These are phyloP conservation scores for Trichoderma lentiforme DNA, from an alignment of 2,329 filamentous ascomycete species.

Conservation along the genomic window DNA sequence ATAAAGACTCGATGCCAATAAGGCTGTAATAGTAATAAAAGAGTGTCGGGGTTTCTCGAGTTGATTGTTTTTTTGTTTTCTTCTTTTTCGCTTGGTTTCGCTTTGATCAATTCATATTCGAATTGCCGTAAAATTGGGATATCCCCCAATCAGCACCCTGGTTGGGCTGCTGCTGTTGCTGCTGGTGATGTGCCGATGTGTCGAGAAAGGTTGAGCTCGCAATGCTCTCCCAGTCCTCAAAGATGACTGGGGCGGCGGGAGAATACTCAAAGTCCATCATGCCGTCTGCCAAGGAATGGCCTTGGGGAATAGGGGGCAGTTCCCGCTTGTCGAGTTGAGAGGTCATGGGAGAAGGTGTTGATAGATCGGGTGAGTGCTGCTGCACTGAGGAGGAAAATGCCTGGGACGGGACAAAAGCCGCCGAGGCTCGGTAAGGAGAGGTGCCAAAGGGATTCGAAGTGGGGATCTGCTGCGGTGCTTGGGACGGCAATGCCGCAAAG, in stretches of 20 bases:
- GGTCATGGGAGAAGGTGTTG: constrained; percentile 31
- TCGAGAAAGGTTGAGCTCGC: constrained; percentile 35
- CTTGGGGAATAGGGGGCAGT: constrained; percentile 31
- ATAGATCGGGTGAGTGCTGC: constrained; percentile 31
- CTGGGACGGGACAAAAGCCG: constrained; percentile 20
- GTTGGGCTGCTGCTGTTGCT: constrained; percentile 21
- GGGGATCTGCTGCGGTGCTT: constrained; percentile 24
- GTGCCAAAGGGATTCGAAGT: constrained; percentile 19
- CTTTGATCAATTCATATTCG: constrained; percentile 31
- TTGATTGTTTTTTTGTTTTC: constrained; percentile 13
- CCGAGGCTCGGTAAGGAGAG: constrained; percentile 29
- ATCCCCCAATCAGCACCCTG: constrained; percentile 31
- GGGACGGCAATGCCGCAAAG: constrained; percentile 33
- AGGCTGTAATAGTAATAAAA: constrained; percentile 11
- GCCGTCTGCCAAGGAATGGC: constrained; percentile 28
- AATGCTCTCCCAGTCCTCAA: constrained; percentile 43
- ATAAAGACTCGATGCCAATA: constrained; percentile 1
- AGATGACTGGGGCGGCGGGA: constrained; percentile 33
- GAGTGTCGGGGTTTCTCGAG: constrained; percentile 8
- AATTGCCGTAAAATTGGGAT: constrained; percentile 35
- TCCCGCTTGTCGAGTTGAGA: constrained; percentile 36
- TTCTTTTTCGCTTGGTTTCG: not conserved
- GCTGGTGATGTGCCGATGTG: constrained; percentile 28
- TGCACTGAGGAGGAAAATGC: constrained; percentile 30
- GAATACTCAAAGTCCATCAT: constrained; percentile 46